Percentiles rank a stretch among this genome's conserved stretches.
phyloP scores from a whole-genome alignment of 2,329 filamentous ascomycete species.

The Curvularia sp. region DNA sequence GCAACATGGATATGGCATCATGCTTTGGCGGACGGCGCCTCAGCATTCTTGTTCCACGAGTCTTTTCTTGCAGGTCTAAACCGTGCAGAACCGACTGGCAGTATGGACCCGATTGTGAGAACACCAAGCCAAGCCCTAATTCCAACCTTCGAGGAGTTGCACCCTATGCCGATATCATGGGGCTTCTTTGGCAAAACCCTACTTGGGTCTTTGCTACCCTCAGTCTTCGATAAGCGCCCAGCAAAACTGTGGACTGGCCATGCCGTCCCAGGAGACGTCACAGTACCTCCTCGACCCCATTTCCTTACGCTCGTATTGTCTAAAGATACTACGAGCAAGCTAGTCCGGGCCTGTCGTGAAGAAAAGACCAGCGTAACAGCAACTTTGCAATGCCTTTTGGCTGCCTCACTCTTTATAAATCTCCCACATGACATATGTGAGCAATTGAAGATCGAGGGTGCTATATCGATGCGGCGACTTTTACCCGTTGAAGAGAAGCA shows the following conservation, averaged over 20 bases:
- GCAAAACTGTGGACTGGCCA: constrained; percentile 37
- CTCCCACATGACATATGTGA: constrained; percentile 41
- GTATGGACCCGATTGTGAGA: constrained; percentile 18
- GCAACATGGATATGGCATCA: constrained; percentile 58
- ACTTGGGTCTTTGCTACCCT: constrained; percentile 45
- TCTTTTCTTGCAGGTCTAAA: constrained; percentile 51
- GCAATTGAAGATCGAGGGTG: constrained; percentile 41
- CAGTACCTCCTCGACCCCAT: constrained; percentile 27
- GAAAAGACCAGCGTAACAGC: constrained; percentile 54
- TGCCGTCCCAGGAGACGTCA: constrained; percentile 19
- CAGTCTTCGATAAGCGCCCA: constrained; percentile 24
- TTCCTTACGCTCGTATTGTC: constrained; percentile 46
- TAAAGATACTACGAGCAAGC: constrained; percentile 30
- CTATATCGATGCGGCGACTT: constrained; percentile 41
- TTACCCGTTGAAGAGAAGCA: constrained; percentile 31
- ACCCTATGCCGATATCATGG: constrained; percentile 50
- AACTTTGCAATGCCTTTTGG: constrained; percentile 50
- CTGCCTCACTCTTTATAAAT: constrained; percentile 46
- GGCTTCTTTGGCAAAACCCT: constrained; percentile 45
- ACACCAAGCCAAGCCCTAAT: constrained; percentile 38
- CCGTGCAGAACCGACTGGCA: not conserved
- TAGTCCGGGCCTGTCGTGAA: constrained; percentile 46
- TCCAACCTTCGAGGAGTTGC: constrained; percentile 52
- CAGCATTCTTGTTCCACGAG: constrained; percentile 55
- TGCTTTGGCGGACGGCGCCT: constrained; percentile 56